phyloP scores from a whole-genome alignment of 257 asterid genomes.

The Anisodus tanguticus region DNA sequence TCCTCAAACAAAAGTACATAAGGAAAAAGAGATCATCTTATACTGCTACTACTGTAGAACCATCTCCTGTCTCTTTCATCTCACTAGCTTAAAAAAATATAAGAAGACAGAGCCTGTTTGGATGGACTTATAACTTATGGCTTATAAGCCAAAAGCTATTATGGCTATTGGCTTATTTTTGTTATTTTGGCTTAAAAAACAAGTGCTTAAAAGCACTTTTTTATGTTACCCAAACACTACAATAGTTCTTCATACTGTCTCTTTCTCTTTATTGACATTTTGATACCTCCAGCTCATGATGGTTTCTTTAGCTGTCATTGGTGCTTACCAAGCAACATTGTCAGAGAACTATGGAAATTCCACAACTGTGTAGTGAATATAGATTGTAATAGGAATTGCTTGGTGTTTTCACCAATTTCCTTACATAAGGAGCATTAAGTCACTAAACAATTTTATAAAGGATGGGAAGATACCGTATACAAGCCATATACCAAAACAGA shows the following conservation, averaged over 20 bases:
- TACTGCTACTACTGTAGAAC: neutral
- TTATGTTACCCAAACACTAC: too few relatives aligned
- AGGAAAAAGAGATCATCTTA: slow-evolving; percentile 16
- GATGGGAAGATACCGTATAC: too few relatives aligned
- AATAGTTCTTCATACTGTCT: neutral
- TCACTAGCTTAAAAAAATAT: neutral
- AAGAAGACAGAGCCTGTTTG: neutral
- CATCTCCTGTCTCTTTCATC: slow-evolving; percentile 2
- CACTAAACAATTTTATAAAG: too few relatives aligned
- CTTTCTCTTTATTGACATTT: neutral
- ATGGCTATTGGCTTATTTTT: too few relatives aligned
- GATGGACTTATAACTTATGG: too few relatives aligned
- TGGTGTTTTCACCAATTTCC: neutral
- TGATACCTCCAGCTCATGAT: slow-evolving; percentile 11
- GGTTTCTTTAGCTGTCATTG: slow-evolving; percentile 7
- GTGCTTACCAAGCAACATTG: neutral
- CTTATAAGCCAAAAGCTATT: neutral
- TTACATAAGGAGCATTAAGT: neutral
- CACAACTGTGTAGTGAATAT: neutral
- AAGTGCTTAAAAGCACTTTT: too few relatives aligned
- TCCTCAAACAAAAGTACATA: neutral
- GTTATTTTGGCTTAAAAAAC: too few relatives aligned
- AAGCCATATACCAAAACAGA: too few relatives aligned
- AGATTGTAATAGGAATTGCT: neutral
- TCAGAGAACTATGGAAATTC: neutral